phyloP scores from a whole-genome alignment of 192 early-diverging fungal genomes.

The Backusella westeae region DNA sequence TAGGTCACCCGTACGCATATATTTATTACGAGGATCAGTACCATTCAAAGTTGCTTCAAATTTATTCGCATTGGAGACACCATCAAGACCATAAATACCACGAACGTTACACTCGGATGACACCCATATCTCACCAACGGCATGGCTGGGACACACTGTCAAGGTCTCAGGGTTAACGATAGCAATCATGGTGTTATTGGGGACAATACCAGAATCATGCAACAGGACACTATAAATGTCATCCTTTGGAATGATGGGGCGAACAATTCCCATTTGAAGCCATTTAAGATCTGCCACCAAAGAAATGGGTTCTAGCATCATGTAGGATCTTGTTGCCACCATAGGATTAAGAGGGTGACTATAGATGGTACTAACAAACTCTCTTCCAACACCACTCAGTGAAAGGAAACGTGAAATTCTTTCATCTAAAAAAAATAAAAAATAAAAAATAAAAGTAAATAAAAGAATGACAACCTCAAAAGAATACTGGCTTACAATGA shows the following conservation, averaged over 20 bases:
- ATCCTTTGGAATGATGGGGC: conserved; percentile 49
- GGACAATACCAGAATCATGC: conserved; percentile 71
- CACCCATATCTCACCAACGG: conserved; percentile 88
- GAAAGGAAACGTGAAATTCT: conserved; percentile 57
- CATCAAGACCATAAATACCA: conserved; percentile 37
- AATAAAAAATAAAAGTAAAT: too few relatives aligned
- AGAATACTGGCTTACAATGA: conserved; percentile 38
- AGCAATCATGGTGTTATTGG: conserved; percentile 76
- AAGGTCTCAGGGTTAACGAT: conserved; percentile 79
- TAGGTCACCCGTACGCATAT: conserved; percentile 77
- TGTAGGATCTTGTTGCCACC: conserved; percentile 76
- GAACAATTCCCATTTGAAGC: conserved; percentile 62
- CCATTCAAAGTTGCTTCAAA: conserved; percentile 57
- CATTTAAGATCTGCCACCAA: conserved; percentile 62
- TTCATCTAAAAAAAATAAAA: conserved; percentile 28
- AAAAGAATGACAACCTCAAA: not conserved
- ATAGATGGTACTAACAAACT: conserved; percentile 69
- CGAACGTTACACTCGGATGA: conserved; percentile 55
- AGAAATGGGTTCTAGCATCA: conserved; percentile 66
- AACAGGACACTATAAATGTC: conserved; percentile 53
- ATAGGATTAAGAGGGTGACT: conserved; percentile 76
- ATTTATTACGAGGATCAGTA: conserved; percentile 54
- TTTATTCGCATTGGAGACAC: conserved; percentile 27
- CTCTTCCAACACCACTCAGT: conserved; percentile 61
- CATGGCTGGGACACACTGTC: conserved; percentile 59